A percentile compares a stretch with the other conserved stretches of the same genome.
These are phyloP conservation scores for Rosa rugosa DNA, from an alignment of 306 rosid genomes.

Conservation along the genomic window DNA sequence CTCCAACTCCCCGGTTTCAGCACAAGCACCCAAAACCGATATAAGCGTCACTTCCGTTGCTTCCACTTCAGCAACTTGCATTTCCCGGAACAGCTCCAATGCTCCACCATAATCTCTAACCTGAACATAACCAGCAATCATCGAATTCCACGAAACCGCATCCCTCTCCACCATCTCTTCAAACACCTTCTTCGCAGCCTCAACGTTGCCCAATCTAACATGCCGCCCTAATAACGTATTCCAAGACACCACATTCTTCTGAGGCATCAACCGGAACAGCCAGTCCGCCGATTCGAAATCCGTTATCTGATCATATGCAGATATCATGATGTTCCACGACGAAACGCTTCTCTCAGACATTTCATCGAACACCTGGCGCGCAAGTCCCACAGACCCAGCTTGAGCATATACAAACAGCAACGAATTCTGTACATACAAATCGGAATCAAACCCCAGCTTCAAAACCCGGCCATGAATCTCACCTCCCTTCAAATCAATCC, in stretches of 20 bases:
- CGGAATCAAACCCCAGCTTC: conserved; percentile 47
- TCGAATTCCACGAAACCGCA: conserved; percentile 62
- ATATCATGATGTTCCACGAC: conserved; percentile 72
- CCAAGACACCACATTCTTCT: conserved; percentile 62
- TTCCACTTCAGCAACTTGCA: conserved; percentile 42
- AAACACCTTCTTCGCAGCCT: conserved; percentile 56
- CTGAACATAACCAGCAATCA: conserved; percentile 57
- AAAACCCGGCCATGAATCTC: conserved; percentile 57
- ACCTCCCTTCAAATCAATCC: conserved; percentile 47
- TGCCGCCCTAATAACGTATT: conserved; percentile 51
- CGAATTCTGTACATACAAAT: conserved; percentile 46
- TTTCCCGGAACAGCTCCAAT: conserved; percentile 45
- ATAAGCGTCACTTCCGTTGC: conserved; percentile 53
- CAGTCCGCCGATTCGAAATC: conserved; percentile 49
- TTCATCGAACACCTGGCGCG: conserved; percentile 56
- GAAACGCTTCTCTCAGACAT: conserved; percentile 44
- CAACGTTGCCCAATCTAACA: conserved; percentile 36
- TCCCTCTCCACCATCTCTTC: conserved; percentile 53
- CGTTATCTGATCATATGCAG: conserved; percentile 43
- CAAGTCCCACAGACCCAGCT: conserved; percentile 37
- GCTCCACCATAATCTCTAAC: conserved; percentile 45
- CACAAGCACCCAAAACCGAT: conserved; percentile 60
- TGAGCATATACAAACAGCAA: conserved; percentile 51
- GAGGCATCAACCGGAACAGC: conserved; percentile 54
- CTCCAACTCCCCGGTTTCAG: conserved; percentile 53